Conservation (phyloP, 176 grass and related monocot genomes). For the Neostapfia colusana region DNA sequence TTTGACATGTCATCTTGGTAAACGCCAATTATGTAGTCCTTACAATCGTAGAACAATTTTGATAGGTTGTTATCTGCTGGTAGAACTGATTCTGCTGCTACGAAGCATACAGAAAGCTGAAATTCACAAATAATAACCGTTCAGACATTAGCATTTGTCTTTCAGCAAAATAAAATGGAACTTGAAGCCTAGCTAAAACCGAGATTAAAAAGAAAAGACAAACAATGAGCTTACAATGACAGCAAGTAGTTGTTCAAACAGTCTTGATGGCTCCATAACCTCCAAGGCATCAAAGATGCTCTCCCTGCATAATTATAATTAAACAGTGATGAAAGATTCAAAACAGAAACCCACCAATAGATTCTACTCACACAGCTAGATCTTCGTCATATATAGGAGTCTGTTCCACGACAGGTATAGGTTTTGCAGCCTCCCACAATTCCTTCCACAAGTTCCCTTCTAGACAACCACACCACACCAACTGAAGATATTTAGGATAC, state of each 20-base stretch:
- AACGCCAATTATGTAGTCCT: conserved; percentile 66
- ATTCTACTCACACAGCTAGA: conserved; percentile 86
- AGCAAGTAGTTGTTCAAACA: conserved; percentile 81
- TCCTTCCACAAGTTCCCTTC: conserved; percentile 97
- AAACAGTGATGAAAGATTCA: not conserved
- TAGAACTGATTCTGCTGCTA: conserved; percentile 61
- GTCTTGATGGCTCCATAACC: conserved; percentile 68
- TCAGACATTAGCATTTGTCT: conserved; percentile 1
- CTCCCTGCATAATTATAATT: conserved; percentile 64
- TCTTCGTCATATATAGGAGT: conserved; percentile 98
- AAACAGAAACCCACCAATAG: conserved; percentile 15
- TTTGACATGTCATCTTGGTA: conserved; percentile 51
- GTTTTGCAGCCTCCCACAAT: conserved; percentile 86
- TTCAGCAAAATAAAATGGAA: conserved; percentile 16
- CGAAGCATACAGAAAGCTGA: conserved; percentile 78
- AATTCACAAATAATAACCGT: conserved; percentile 42
- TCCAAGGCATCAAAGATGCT: conserved; percentile 79
- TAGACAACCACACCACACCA: conserved; percentile 35
- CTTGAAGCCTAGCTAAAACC: conserved; percentile 21
- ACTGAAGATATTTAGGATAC: conserved; percentile 19
- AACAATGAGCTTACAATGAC: conserved; percentile 58
- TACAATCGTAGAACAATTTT: conserved; percentile 82
- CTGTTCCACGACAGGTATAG: conserved; percentile 81
- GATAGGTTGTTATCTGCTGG: conserved; percentile 56
- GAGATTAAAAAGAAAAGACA: not conserved